A percentile compares a stretch with the other conserved stretches of the same genome.
These are phyloP conservation scores for Orobanche coerulescens DNA, from an alignment of 257 asterid species.

Conservation along the genomic window DNA sequence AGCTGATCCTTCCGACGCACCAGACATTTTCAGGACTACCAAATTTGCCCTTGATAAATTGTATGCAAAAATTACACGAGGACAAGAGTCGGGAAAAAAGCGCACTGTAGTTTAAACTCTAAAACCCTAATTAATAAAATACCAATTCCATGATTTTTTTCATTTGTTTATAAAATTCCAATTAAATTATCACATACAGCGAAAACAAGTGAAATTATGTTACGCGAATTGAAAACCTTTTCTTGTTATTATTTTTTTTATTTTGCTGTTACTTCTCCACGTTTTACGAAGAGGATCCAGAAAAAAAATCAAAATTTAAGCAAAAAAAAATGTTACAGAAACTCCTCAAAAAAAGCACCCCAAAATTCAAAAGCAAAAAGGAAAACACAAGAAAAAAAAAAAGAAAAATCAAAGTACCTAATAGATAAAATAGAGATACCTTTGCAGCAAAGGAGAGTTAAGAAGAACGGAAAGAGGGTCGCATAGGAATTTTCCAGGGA, in stretches of 20 bases:
- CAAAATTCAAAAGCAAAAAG: slow-evolving; percentile 16
- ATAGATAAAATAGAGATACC: no score
- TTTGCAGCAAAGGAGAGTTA: slow-evolving; percentile 15
- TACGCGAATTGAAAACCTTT: no score
- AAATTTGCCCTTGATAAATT: neutral
- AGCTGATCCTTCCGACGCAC: slow-evolving; percentile 23
- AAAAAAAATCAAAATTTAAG: slow-evolving; percentile 22
- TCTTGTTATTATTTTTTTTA: no score
- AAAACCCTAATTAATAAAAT: slow-evolving; percentile 5
- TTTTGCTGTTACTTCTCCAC: slow-evolving; percentile 20
- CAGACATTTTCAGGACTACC: slow-evolving; percentile 26
- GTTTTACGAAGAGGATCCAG: slow-evolving; percentile 22
- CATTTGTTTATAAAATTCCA: slow-evolving; percentile 1
- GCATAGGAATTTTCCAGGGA: slow-evolving; percentile 17
- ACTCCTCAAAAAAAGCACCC: slow-evolving; percentile 22
- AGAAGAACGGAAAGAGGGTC: slow-evolving; percentile 6
- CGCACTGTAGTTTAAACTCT: slow-evolving; percentile 1
- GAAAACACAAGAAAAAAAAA: slow-evolving; percentile 22
- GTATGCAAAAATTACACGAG: slow-evolving; percentile 16
- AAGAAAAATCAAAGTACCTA: slow-evolving; percentile 33
- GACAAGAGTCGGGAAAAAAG: slow-evolving; percentile 11
- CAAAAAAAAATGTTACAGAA: slow-evolving; percentile 16
- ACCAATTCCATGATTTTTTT: neutral
- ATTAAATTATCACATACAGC: no score
- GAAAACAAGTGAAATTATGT: no score